Base-by-base conservation (phyloP, 768 basidiomycete genomes). In the Boletus rex-veris region DNA sequence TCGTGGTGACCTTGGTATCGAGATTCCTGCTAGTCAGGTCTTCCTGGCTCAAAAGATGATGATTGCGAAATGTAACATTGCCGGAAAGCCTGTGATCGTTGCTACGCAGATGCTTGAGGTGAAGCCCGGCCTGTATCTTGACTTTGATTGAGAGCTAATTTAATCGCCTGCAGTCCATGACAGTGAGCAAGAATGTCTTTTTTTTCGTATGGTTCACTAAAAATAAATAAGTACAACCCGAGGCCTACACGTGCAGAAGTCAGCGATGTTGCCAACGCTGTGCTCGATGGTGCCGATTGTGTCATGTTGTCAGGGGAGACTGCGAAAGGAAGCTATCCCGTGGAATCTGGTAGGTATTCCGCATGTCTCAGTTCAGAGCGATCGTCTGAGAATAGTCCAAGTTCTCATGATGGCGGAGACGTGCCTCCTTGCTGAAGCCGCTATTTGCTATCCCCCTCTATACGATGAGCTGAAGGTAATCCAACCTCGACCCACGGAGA, bases 31-130 rank as follows among this genome's bases (percentile, higher is more conserved):
- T 41, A 90, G 88, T 65, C 97, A 98, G 69, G 97, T 99, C 42
- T 99, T 99, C 82, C 79, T 98, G 65, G 97, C 97, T 8, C 97
- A 99, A 73, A 99, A 99, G 79, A 98, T 98, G 96, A 99, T 99
- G 95, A 99, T 98, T 64, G 85, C 96, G 55, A 98, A 98, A 78
- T 97, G 94, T 77, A 98, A 97, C 79, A 90, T 96, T 66, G 86
- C 83, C 50, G 97, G 97, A 64, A 99, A 99, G 79, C 95, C 97
- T 39, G 90, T 92, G 66, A 98, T 99, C 69, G 95, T 97, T 57
- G 97, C 97, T 10, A 99, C 97, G 14, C 96, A 99, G 74, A 99
- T 99, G 96, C 86, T 99, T 62, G 96, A 98, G 81, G 90, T 88
- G 57, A 55, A 77, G 63, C 28, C 21, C 31, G 8, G n/a, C 30